Evolutionary conservation across 192 early-diverging fungal species (phyloP), one percentile per base, ranked within the genome.

Genomic region (Backusella mclennaniae): DNA sequence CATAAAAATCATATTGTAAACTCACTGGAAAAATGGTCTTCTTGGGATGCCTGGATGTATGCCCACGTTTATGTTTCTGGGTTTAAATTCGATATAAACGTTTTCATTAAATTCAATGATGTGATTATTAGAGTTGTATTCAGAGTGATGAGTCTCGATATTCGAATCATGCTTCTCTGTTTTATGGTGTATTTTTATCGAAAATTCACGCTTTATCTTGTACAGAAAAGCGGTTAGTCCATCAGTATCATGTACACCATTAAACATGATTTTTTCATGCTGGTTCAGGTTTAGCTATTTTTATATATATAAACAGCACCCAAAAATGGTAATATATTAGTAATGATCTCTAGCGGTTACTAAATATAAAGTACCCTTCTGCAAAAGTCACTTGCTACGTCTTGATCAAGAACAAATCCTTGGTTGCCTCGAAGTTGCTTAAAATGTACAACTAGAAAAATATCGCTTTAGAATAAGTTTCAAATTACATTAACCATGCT

Each of bases 141-240:
- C 56, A 12, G 9, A 63, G 42, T 36, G 52, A 33, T 66, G 41
- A 52, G 66, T n/a, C 26, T 53, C 41, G 11, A 39, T 46, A 21
- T 35, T 21, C 35, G 19, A 38, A 42, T 56, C 14, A 23, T 23
- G 26, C 26, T 41, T 53, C 52, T 73, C 79, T 7, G 74, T 29
- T 35, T 80, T 76, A 29, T 78, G 77, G 21, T 82, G 81, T 9
- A 82, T 75, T 56, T 82, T 82, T 35, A 82, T 82, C 21, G 81
- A 73, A 42, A 76, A 82, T 6, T 79, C 81, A 6, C 69, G 68
- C 23, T 74, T 72, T 8, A 63, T 76, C 21, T 79, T 76, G 14
- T 79, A 76, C 11, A 82, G 31, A 46, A 82, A 82, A 15, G 67
- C 70, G 35, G 78, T 79, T 7, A 82, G 71, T 19, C 73, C 67